Evolutionary conservation across 768 basidiomycete species (phyloP), one percentile per base, ranked within the genome.

Genomic region (Tulasnella sp.): DNA sequence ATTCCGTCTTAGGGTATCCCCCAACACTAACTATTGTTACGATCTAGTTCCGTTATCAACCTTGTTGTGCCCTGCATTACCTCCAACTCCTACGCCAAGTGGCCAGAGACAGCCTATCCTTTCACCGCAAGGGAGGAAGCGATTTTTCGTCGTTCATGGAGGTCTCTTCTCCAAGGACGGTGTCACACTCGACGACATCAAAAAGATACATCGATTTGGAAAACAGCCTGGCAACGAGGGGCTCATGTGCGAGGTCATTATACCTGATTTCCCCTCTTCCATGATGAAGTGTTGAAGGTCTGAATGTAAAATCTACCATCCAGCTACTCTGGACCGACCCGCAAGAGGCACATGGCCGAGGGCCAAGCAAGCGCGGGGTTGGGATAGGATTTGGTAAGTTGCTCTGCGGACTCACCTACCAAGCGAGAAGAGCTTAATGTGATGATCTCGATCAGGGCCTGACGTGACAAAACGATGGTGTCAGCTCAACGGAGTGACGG

Each of bases 271-370:
- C n/a, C n/a, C n/a, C n/a, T n/a, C n/a, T n/a, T n/a, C n/a, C n/a
- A n/a, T n/a, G n/a, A n/a, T n/a, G n/a, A n/a, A n/a, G n/a, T n/a
- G n/a, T n/a, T n/a, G n/a, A n/a, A n/a, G n/a, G n/a, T n/a, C n/a
- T n/a, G n/a, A 49, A 49, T 54, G 65, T 41, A 45, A n/a, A n/a
- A n/a, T n/a, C 43, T 48, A 62, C 27, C 19, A 43, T 65, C 19
- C 68, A 93, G 86, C 72, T 92, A 27, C 78, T 98, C 15, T 97
- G 94, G 93, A 94, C 92, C 2, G 94, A 98, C 72, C 94, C 96
- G 21, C 96, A 97, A 70, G 84, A 85, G 43, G 66, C 74, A 42
- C 82, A 82, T 10, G 96, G 96, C 24, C 83, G 96, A 25, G 94
- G 96, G 4, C 94, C 96, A 11, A 93, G 90, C 68, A 98, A 98